Conservation (phyloP, 495 filamentous ascomycete genomes). For the Physcia stellaris region DNA sequence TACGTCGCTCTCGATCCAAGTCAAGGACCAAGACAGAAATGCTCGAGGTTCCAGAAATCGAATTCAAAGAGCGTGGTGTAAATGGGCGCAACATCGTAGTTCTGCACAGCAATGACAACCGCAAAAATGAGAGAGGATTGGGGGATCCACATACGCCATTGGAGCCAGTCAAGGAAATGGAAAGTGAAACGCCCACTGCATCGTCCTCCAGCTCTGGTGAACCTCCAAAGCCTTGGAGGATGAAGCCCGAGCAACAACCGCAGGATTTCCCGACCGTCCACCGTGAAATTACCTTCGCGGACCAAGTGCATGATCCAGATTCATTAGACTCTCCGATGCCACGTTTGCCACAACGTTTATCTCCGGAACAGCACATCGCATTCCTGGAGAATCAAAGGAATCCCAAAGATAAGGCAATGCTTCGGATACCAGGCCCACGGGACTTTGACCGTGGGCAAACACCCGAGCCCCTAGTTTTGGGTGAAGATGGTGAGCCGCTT, state of each 20-base stretch:
- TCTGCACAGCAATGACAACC: conserved; percentile 35
- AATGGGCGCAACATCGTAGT: conserved; percentile 60
- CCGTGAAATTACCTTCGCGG: conserved; percentile 46
- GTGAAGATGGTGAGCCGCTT: conserved; percentile 16
- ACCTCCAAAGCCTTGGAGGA: neutral
- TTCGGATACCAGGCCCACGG: conserved; percentile 77
- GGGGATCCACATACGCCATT: conserved; percentile 1
- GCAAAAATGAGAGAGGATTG: neutral
- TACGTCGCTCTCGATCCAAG: conserved; percentile 42
- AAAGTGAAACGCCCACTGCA: conserved; percentile 8
- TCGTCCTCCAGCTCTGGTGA: conserved; percentile 9
- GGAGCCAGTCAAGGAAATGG: conserved; percentile 7
- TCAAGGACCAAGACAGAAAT: conserved; percentile 41
- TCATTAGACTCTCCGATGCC: conserved; percentile 14
- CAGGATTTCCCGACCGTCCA: conserved; percentile 6
- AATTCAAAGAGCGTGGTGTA: conserved; percentile 51
- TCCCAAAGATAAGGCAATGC: conserved; percentile 49
- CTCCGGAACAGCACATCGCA: conserved; percentile 67
- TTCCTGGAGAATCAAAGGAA: conserved; percentile 78
- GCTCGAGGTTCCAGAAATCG: conserved; percentile 30
- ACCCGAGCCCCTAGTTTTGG: conserved; percentile 46
- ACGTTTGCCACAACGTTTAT: conserved; percentile 37
- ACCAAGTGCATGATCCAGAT: conserved; percentile 36
- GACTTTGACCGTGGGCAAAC: conserved; percentile 70
- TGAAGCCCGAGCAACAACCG: neutral